Percentiles rank a stretch among this genome's conserved stretches.
These are phyloP conservation scores for Flaveria linearis DNA, from an alignment of 129 eudicot genomes.

Conservation along the genomic window DNA sequence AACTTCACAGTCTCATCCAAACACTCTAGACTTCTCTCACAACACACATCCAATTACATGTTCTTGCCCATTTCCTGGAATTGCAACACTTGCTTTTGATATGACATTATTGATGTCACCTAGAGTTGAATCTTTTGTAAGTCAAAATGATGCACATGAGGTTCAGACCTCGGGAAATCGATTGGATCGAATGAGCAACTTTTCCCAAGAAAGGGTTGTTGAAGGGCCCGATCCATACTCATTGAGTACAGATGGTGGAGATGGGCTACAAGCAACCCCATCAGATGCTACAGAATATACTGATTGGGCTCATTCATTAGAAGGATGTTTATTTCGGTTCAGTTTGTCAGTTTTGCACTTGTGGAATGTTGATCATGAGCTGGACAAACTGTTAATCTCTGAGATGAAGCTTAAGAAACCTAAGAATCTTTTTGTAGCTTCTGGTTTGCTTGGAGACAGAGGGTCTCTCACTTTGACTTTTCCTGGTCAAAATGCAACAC, in stretches of 20 bases:
- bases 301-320: conserved; percentile 51
- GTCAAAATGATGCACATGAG: conserved; percentile 33
- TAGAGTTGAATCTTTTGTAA: conserved; percentile 37
- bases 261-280: conserved; percentile 39
- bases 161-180: conserved; percentile 35
- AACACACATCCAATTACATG: conserved; percentile 52
- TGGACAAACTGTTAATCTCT: conserved; percentile 68
- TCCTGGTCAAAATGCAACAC: conserved; percentile 64
- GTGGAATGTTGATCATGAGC: conserved; percentile 78
- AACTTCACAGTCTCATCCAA: conserved; percentile 44
- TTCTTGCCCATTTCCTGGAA: conserved; percentile 85
- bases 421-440: conserved; percentile 60
- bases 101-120: conserved; percentile 65
- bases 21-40: conserved; percentile 30
- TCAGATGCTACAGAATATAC: conserved; percentile 38
- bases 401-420: conserved; percentile 88
- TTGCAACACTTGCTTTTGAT: conserved; percentile 78
- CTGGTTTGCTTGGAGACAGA: conserved; percentile 90
- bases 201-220: conserved; percentile 35
- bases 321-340: conserved; percentile 64
- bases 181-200: conserved; percentile 23
- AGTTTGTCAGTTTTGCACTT: conserved; percentile 89
- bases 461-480: conserved; percentile 85
- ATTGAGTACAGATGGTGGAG: conserved; percentile 31
- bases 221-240: conserved; percentile 38